Conservation (phyloP, 352 stramenopile species). For the Phytopythium montanum region DNA sequence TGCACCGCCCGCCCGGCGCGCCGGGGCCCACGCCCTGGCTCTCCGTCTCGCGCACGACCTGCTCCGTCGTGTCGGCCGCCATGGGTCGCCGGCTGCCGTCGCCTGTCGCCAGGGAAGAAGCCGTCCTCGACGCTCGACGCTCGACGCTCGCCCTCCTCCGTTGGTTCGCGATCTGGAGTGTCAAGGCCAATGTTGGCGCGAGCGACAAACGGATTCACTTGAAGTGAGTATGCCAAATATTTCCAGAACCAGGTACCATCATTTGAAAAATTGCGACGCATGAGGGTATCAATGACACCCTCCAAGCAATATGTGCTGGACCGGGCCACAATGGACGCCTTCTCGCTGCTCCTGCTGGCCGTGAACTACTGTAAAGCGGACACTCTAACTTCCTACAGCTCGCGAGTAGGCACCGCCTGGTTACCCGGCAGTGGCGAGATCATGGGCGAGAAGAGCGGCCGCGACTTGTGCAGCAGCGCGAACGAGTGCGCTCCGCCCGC, state of each 20-base stretch:
- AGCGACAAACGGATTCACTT: not conserved
- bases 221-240: not conserved
- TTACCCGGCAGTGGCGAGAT: slow-evolving; percentile 37
- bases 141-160: not conserved
- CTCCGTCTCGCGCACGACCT: not conserved
- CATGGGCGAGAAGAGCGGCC: slow-evolving; percentile 53
- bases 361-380: not conserved
- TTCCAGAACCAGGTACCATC: not conserved
- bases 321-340: not conserved
- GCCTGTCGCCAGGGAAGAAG: not conserved
- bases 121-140: not conserved
- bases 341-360: not conserved
- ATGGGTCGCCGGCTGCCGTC: not conserved
- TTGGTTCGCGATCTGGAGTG: not conserved
- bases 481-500: slow-evolving; percentile 71
- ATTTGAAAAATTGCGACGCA: not conserved
- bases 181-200: not conserved
- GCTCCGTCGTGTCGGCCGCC: not conserved
- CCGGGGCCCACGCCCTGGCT: not conserved
- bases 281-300: not conserved
- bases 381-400: slow-evolving; percentile 14
- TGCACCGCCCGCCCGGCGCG: not conserved
- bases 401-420: slow-evolving; percentile 19
- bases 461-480: slow-evolving; percentile 63
- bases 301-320: not conserved